phyloP scores from a whole-genome alignment of 1,284 basidiomycete species.

The Cutaneotrichosporon mucoides region DNA sequence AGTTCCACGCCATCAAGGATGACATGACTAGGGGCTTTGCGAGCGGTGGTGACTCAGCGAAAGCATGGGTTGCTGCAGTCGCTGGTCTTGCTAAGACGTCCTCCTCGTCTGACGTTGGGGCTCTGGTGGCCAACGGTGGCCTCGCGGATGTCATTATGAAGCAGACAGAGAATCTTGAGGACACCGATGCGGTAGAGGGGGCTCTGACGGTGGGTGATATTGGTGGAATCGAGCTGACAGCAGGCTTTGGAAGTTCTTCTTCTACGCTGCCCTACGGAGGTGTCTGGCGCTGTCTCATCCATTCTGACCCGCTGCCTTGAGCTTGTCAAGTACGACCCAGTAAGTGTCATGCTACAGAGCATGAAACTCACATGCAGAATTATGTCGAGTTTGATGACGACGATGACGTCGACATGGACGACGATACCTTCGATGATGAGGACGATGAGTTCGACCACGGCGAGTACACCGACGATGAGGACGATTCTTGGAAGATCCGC shows the following conservation, averaged over 20 bases:
- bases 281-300: conserved; percentile 61
- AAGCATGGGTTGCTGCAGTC: conserved; percentile 34
- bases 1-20: conserved; percentile 30
- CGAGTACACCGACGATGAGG: conserved; percentile 94
- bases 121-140: conserved; percentile 29
- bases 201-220: conserved; percentile 28
- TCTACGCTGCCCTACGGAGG: conserved; percentile 75
- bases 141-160: conserved; percentile 28
- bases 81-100: conserved; percentile 36
- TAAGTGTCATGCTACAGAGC: conserved; percentile 37
- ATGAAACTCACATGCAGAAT: conserved; percentile 57
- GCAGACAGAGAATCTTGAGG: conserved; percentile 31
- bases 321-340: conserved; percentile 90
- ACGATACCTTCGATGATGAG: conserved; percentile 44
- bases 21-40: conserved; percentile 28
- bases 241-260: conserved; percentile 80
- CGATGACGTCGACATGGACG: conserved; percentile 57
- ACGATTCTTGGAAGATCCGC: conserved; percentile 97
- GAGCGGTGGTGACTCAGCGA: conserved; percentile 24
- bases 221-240: background rate
- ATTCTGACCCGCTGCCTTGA: conserved; percentile 34
- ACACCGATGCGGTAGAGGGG: conserved; percentile 43
- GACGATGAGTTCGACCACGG: conserved; percentile 64
- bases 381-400: conserved; percentile 71
- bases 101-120: conserved; percentile 30